Conservation (phyloP, 2,329 filamentous ascomycete genomes). For the Alternaria gansuensis region DNA sequence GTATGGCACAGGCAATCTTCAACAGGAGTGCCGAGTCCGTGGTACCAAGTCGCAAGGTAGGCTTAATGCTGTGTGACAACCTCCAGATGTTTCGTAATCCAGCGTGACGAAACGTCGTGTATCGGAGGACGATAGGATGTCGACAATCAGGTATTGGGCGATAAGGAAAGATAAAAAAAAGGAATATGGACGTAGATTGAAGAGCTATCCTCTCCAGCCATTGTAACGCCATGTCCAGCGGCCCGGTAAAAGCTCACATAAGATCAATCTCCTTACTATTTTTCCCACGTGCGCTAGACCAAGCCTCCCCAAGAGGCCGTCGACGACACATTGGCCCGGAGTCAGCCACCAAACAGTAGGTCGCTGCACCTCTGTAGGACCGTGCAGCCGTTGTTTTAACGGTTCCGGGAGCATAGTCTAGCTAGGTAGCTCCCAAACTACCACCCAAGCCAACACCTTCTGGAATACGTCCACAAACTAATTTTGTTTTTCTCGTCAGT, state of each 20-base stretch:
- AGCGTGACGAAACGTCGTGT: not conserved
- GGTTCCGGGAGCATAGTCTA: not conserved
- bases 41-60: not conserved
- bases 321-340: not conserved
- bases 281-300: not conserved
- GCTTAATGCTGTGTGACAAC: not conserved
- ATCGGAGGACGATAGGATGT: not conserved
- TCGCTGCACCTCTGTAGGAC: slow-evolving; percentile 1
- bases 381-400: not conserved
- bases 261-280: not conserved
- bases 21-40: not conserved
- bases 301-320: not conserved
- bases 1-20: not conserved
- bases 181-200: not conserved
- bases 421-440: not conserved
- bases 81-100: not conserved
- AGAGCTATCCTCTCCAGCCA: not conserved
- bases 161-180: not conserved
- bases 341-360: slow-evolving; percentile 4
- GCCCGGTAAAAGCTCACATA: not conserved
- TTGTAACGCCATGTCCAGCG: not conserved
- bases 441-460: not conserved
- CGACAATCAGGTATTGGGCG: not conserved
- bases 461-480: not conserved
- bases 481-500: too few relatives aligned